Evolutionary conservation across 306 rosid species (phyloP), one percentile per base, ranked within the genome.

Genomic region (Cicer cuneatum): DNA sequence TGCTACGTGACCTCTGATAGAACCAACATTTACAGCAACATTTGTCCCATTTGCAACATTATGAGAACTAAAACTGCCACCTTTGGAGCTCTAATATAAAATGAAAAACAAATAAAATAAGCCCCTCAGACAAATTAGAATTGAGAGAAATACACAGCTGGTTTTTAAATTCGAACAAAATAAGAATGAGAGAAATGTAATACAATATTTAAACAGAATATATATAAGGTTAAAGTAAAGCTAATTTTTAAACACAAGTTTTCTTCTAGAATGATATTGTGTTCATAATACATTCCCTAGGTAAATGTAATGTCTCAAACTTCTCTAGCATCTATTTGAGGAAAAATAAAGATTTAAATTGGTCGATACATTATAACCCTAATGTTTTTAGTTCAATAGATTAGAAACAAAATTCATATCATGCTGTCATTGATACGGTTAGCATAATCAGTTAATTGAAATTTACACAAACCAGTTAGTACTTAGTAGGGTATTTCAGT

Each of bases 31-130:
- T 52, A 81, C 89, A 69, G 88, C 71, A 82, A 43, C 66, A 33
- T 56, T 63, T 10, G 69, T 61, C 70, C 89, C 96, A 82, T 70
- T 88, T 71, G 86, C 75, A 64, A 59, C 71, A 72, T 73, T 81
- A 33, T 74, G 79, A 46, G 96, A 86, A 49, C 81, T 71, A 47
- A 62, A 52, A 67, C 69, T 64, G 53, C 53, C 86, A 79, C 83
- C 87, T 79, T 86, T 90, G 74, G 87, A 81, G 78, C 75, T 78
- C 98, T 94, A 70, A 84, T 52, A 54, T 69, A 86, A 81, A 76
- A 66, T 33, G 5, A 72, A 76, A 43, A 62, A 64, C 18, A 52
- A 7, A 14, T 10, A 52, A 53, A 59, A 57, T 65, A 64, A 74
- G 73, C 16, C 49, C 33, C 21, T 9, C 49, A 45, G 21, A 58